phyloP scores from a whole-genome alignment of 2,329 filamentous ascomycete genomes.

The Drechslerella dactyloides region DNA sequence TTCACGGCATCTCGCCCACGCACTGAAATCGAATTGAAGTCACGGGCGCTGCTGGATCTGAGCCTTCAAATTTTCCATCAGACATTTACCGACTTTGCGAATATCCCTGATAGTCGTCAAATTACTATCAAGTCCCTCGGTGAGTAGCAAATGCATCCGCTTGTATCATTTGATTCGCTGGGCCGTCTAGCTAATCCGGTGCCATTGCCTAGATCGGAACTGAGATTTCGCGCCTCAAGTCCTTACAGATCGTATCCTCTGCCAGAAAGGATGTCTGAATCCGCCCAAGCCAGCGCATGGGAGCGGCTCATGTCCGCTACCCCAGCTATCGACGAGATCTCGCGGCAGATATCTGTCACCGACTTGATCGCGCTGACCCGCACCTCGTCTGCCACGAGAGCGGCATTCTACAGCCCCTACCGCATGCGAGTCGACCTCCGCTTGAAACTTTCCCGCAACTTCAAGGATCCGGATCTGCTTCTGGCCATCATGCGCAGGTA shows the following conservation, averaged over 20 bases:
- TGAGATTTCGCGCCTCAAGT: neutral
- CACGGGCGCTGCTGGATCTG: too few relatives aligned
- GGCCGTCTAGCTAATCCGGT: too few relatives aligned
- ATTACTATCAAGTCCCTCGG: too few relatives aligned
- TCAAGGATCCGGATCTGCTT: slow-evolving; percentile 14
- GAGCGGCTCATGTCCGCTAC: slow-evolving; percentile 15
- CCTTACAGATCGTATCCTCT: too few relatives aligned
- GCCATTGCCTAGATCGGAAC: neutral
- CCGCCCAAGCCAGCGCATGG: neutral
- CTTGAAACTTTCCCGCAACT: slow-evolving; percentile 17
- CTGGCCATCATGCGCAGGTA: slow-evolving; percentile 8
- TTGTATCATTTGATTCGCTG: too few relatives aligned
- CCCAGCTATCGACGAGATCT: slow-evolving; percentile 15
- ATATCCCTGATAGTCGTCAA: too few relatives aligned
- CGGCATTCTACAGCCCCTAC: slow-evolving; percentile 11
- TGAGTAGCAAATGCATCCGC: too few relatives aligned
- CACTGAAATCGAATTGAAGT: too few relatives aligned
- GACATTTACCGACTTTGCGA: too few relatives aligned
- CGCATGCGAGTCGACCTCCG: slow-evolving; percentile 6
- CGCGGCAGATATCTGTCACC: neutral
- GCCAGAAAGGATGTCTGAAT: too few relatives aligned
- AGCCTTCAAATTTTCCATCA: too few relatives aligned
- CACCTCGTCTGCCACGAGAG: slow-evolving; percentile 1
- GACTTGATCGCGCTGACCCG: slow-evolving; percentile 25
- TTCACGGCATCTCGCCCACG: too few relatives aligned